These are phyloP conservation scores for Talaromyces sp. DNA, from an alignment of 2,329 filamentous ascomycete species.

Conservation along the genomic window DNA sequence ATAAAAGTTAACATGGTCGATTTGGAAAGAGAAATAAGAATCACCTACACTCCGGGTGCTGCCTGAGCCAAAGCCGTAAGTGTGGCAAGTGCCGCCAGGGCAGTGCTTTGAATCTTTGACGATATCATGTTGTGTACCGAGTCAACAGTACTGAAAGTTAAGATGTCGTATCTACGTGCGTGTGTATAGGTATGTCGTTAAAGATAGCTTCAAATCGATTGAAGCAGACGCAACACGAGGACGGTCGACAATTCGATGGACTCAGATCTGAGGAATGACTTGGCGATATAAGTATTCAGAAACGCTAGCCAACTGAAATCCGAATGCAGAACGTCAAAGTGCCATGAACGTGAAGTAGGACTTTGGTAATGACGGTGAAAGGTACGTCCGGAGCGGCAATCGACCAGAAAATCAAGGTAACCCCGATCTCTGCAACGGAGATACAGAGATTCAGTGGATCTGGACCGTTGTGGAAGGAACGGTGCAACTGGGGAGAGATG, in stretches of 20 bases:
- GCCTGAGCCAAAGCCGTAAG: slow-evolving; percentile 17
- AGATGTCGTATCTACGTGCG: not conserved
- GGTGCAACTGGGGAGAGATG: not conserved
- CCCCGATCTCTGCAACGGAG: not conserved
- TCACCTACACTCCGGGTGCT: slow-evolving; percentile 9
- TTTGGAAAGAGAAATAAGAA: not conserved
- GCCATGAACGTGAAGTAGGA: not conserved
- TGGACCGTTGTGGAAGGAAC: not conserved
- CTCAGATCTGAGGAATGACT: slow-evolving; percentile 7
- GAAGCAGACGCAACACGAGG: slow-evolving; percentile 11
- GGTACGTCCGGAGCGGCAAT: not conserved
- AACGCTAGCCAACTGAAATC: not conserved
- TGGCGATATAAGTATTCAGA: slow-evolving; percentile 18
- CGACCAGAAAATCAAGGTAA: not conserved
- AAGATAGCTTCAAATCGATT: slow-evolving; percentile 16
- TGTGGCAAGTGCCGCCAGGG: slow-evolving; percentile 17
- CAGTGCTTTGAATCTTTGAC: slow-evolving; percentile 15
- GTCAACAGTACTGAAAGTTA: slow-evolving; percentile 7
- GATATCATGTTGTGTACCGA: slow-evolving; percentile 17
- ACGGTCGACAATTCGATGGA: not conserved
- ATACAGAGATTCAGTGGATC: slow-evolving; percentile 6
- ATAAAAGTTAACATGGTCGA: not conserved
- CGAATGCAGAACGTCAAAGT: slow-evolving; percentile 15
- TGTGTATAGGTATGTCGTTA: not conserved
- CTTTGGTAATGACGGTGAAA: not conserved